These are phyloP conservation scores for Yamadazyma takamatsuzukensis DNA, from an alignment of 805 yeast genomes.

Conservation along the genomic window DNA sequence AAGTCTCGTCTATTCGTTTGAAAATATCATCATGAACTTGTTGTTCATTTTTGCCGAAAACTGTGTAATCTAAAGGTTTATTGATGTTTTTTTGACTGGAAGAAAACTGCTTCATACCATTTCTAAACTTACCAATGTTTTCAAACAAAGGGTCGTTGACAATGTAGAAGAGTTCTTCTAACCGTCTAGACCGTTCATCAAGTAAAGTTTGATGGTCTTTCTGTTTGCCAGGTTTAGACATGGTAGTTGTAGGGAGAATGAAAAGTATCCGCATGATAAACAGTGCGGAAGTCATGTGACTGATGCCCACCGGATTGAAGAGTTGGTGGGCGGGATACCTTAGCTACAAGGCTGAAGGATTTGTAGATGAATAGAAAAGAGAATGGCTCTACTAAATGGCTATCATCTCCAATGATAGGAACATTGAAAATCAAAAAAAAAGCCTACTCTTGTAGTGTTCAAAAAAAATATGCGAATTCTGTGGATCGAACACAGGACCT, in stretches of 20 bases:
- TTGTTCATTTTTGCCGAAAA: not conserved
- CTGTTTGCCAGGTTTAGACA: constrained; percentile 2
- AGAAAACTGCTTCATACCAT: not conserved
- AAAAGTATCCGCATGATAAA: constrained; percentile 16
- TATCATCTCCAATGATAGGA: no score
- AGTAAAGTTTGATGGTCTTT: no score
- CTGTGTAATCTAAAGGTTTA: not conserved
- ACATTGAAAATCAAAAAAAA: no score
- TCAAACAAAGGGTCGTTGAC: constrained; percentile 16
- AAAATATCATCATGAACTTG: not conserved
- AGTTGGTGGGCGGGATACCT: constrained; percentile 5
- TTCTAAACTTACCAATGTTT: constrained; percentile 4
- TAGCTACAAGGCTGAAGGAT: not conserved
- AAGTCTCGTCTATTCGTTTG: not conserved
- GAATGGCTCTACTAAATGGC: no score
- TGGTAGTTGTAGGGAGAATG: constrained; percentile 1
- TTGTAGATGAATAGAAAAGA: no score
- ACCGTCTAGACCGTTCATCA: constrained; percentile 10
- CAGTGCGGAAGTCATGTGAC: constrained; percentile 21
- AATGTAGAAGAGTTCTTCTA: constrained; percentile 17
- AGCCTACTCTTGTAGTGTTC: no score
- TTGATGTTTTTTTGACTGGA: not conserved
- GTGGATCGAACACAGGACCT: constrained; percentile 86
- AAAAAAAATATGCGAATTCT: constrained; percentile 47
- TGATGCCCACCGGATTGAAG: not conserved